Evolutionary conservation across 2,329 filamentous ascomycete species (phyloP).

Genomic region (Colletotrichum horii): DNA sequence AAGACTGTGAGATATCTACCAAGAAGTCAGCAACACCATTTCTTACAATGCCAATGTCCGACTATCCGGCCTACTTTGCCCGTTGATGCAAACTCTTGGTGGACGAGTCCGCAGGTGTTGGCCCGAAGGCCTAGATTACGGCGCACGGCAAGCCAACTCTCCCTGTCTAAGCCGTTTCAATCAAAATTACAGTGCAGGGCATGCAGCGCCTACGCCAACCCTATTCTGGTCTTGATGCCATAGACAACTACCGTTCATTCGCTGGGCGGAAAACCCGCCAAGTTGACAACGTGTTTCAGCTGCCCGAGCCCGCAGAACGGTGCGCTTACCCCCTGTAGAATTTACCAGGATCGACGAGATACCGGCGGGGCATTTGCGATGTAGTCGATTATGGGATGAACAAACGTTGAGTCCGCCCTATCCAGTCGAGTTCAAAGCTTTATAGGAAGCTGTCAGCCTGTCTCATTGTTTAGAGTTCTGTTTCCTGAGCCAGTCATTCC

Average conservation of each 20-base stretch:
- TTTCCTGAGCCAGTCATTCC: background rate
- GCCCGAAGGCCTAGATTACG: background rate
- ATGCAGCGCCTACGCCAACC: background rate
- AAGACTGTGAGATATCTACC: background rate
- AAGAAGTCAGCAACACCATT: background rate
- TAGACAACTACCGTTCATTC: background rate
- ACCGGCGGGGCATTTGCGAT: background rate
- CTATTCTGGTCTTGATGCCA: background rate
- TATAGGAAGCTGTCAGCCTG: background rate
- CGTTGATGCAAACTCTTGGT: background rate
- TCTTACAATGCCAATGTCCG: background rate
- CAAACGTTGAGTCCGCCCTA: background rate
- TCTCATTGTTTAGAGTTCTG: background rate
- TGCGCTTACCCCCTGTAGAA: background rate
- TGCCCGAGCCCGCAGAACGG: background rate
- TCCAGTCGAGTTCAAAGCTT: background rate
- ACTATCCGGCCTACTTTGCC: background rate
- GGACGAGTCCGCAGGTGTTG: background rate
- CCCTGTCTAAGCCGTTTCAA: constrained; percentile 6
- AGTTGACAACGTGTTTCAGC: background rate
- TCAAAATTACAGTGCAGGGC: background rate
- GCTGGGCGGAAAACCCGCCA: background rate
- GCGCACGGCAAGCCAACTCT: background rate
- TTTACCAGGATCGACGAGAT: background rate
- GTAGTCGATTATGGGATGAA: background rate